Conservation (phyloP, 257 asterid genomes). For the Oldenlandia corymbosa region DNA sequence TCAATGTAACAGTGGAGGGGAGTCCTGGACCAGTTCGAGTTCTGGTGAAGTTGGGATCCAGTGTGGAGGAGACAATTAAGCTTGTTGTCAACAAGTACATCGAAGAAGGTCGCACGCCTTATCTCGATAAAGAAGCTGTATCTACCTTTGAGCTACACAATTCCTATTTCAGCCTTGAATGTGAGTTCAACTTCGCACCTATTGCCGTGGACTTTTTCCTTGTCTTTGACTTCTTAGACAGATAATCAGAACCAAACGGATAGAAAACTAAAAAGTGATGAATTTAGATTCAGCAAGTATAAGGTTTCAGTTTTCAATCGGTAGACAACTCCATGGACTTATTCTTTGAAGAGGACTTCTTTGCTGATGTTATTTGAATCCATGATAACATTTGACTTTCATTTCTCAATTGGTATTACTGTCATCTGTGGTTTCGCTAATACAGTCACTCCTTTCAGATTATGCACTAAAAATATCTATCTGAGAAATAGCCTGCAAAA, state of each 20-base stretch:
- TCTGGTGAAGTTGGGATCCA: constrained; percentile 64
- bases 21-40: constrained; percentile 72
- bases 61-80: constrained; percentile 51
- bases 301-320: too few relatives aligned
- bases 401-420: neutral
- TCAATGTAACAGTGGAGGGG: constrained; percentile 66
- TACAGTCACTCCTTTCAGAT: neutral
- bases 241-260: neutral
- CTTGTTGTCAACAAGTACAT: constrained; percentile 44
- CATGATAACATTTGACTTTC: neutral
- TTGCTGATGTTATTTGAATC: neutral
- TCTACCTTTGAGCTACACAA: constrained; percentile 47
- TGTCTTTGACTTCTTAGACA: neutral
- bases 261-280: neutral
- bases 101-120: constrained; percentile 69
- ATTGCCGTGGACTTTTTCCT: neutral
- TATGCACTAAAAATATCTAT: neutral
- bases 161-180: constrained; percentile 64
- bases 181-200: constrained; percentile 32
- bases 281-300: neutral
- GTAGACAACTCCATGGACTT: neutral
- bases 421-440: neutral
- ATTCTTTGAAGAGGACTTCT: neutral
- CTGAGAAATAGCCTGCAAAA: neutral
- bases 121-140: constrained; percentile 34